Evolutionary conservation across 228 moss, liverwort and hornwort species (phyloP).

Genomic region (Sphagnum magellanicum): DNA sequence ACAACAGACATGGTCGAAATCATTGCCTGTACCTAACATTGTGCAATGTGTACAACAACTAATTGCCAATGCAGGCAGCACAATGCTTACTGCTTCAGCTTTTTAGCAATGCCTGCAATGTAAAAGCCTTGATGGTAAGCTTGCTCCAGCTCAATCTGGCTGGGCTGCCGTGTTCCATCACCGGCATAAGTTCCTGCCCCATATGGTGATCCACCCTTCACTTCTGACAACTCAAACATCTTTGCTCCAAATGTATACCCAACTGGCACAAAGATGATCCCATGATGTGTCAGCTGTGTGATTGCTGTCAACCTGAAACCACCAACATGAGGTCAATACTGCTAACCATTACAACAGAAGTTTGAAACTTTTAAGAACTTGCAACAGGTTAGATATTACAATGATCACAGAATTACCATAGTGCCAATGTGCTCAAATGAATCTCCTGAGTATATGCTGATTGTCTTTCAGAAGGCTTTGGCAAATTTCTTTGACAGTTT

Average conservation of each 20-base stretch:
- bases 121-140: slow-evolving; percentile 80
- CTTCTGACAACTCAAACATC: slow-evolving; percentile 45
- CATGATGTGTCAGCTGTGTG: slow-evolving; percentile 67
- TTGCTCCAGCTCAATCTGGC: slow-evolving; percentile 59
- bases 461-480: background rate
- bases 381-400: background rate
- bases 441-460: background rate
- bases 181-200: slow-evolving; percentile 74
- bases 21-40: too few relatives aligned
- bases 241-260: slow-evolving; percentile 60
- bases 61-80: too few relatives aligned
- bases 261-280: slow-evolving; percentile 69
- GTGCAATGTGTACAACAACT: too few relatives aligned
- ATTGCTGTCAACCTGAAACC: slow-evolving; percentile 62
- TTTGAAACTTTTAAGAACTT: background rate
- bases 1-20: too few relatives aligned
- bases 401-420: background rate
- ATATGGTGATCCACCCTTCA: slow-evolving; percentile 70
- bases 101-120: slow-evolving; percentile 62
- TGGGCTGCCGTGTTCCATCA: slow-evolving; percentile 66
- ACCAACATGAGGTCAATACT: slow-evolving; percentile 4
- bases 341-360: slow-evolving; percentile 1
- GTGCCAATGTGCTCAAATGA: background rate
- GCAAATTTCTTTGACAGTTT: background rate
- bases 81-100: slow-evolving; percentile 43